Conservation (phyloP, 2,329 filamentous ascomycete species). For the Talaromyces rugulosus region DNA sequence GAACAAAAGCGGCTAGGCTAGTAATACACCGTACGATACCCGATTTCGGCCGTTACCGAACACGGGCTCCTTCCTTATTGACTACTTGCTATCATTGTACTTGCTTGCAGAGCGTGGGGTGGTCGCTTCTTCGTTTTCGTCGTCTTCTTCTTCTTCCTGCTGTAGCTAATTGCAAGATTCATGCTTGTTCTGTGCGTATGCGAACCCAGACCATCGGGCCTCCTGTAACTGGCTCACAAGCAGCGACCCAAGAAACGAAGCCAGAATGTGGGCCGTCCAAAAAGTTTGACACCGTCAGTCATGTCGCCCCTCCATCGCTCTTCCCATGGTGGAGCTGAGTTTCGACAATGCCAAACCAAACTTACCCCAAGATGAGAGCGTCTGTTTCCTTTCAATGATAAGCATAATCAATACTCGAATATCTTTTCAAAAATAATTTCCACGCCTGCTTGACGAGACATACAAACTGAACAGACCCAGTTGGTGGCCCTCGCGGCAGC, state of each 20-base stretch:
- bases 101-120: not conserved
- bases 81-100: not conserved
- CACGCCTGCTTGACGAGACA: not conserved
- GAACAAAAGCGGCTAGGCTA: not conserved
- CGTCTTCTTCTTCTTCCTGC: not conserved
- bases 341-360: slow-evolving; percentile 7
- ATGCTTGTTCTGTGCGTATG: not conserved
- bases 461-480: not conserved
- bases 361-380: not conserved
- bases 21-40: not conserved
- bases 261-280: not conserved
- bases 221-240: not conserved
- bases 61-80: not conserved
- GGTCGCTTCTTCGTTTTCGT: not conserved
- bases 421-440: not conserved
- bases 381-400: not conserved
- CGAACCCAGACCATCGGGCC: not conserved
- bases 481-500: not conserved
- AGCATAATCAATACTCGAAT: not conserved
- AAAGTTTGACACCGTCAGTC: not conserved
- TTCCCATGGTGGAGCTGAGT: not conserved
- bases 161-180: not conserved
- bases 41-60: not conserved
- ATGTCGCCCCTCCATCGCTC: not conserved
- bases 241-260: not conserved